Percentiles rank a stretch among this genome's conserved stretches.
Conservation (phyloP, 2,329 filamentous ascomycete genomes). For the Trichoderma endophyticum region DNA sequence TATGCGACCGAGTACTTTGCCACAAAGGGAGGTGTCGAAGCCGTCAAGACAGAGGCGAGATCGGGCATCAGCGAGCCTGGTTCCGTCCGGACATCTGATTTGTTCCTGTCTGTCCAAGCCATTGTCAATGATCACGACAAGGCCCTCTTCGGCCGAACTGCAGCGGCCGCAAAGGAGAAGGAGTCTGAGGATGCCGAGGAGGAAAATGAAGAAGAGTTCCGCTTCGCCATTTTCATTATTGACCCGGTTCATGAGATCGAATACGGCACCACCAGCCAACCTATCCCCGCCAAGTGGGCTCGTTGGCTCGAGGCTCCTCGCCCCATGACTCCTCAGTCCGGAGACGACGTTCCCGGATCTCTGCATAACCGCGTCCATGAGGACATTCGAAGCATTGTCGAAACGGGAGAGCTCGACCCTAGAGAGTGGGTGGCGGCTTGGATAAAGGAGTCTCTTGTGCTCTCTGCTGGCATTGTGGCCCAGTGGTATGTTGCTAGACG, state of each 20-base stretch:
- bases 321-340: constrained; percentile 52
- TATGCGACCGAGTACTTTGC: constrained; percentile 85
- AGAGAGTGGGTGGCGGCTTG: constrained; percentile 97
- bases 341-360: constrained; percentile 43
- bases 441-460: constrained; percentile 80
- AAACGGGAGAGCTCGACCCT: constrained; percentile 74
- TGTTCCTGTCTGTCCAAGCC: constrained; percentile 94
- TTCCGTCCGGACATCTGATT: constrained; percentile 86
- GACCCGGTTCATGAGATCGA: constrained; percentile 91
- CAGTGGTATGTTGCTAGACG: constrained; percentile 91
- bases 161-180: constrained; percentile 53
- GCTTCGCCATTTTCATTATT: constrained; percentile 74
- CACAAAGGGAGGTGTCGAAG: constrained; percentile 71
- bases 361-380: constrained; percentile 57
- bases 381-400: constrained; percentile 83
- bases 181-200: constrained; percentile 49
- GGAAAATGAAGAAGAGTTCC: constrained; percentile 55
- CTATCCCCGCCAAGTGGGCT: constrained; percentile 80
- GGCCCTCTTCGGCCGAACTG: constrained; percentile 63
- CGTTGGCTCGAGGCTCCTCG: constrained; percentile 81
- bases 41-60: constrained; percentile 74
- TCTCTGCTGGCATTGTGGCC: constrained; percentile 80
- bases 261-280: constrained; percentile 79
- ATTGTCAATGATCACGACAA: constrained; percentile 63
- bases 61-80: constrained; percentile 79